Percentiles rank a stretch among this genome's conserved stretches.
phyloP scores from a whole-genome alignment of 495 filamentous ascomycete species.

The Astrothelium subdiscretum region DNA sequence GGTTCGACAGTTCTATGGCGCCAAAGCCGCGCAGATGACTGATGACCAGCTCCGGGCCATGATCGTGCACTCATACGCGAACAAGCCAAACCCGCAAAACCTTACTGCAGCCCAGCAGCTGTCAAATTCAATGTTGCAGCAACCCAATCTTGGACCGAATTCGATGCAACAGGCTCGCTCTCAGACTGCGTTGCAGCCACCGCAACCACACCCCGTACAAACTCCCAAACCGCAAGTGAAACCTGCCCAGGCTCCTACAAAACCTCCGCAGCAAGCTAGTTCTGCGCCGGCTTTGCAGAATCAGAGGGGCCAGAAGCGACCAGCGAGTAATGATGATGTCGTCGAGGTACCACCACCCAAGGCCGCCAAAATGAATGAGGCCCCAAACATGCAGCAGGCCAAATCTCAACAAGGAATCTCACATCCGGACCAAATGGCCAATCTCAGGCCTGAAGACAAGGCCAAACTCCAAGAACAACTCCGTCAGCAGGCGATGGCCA shows the following conservation, averaged over 20 bases:
- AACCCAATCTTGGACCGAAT: not conserved
- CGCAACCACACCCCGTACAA: slow-evolving; percentile 12
- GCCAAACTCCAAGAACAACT: not conserved
- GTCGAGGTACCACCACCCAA: slow-evolving; percentile 41
- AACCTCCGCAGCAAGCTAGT: slow-evolving; percentile 14
- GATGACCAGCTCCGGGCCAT: slow-evolving; percentile 46
- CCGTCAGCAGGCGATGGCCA: not conserved
- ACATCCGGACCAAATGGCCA: slow-evolving; percentile 37
- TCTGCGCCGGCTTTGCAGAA: slow-evolving; percentile 11
- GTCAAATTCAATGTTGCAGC: not conserved
- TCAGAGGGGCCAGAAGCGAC: slow-evolving; percentile 42
- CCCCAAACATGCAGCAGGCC: slow-evolving; percentile 24
- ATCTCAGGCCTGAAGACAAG: slow-evolving; percentile 1
- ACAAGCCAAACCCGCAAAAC: slow-evolving; percentile 7
- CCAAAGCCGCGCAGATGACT: slow-evolving; percentile 27
- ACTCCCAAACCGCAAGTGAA: slow-evolving; percentile 6
- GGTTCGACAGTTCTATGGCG: slow-evolving; percentile 8
- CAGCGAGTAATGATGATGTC: slow-evolving; percentile 47
- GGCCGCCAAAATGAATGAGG: slow-evolving; percentile 25
- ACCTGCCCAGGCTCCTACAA: slow-evolving; percentile 13
- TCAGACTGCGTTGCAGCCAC: slow-evolving; percentile 4
- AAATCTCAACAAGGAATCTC: slow-evolving; percentile 26
- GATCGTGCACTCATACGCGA: no score
- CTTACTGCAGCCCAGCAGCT: not conserved
- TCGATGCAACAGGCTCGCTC: slow-evolving; percentile 14